Percentiles rank a stretch among this genome's conserved stretches.
phyloP scores from a whole-genome alignment of 2,329 filamentous ascomycete genomes.

The Fusarium anthophilum region DNA sequence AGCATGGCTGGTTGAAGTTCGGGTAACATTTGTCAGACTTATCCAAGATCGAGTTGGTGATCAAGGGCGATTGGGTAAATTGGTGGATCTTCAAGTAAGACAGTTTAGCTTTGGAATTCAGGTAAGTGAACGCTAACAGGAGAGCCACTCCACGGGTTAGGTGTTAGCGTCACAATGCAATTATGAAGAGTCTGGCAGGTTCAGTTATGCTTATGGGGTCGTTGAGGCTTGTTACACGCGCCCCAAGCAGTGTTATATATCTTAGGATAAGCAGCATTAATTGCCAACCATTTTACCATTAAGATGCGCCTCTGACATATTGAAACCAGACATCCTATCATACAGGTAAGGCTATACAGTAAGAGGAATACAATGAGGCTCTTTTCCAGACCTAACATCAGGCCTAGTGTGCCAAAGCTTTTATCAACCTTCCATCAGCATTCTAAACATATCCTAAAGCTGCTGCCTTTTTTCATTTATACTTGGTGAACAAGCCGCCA shows the following conservation, averaged over 20 bases:
- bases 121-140: fast-evolving
- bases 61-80: background rate
- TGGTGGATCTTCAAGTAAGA: background rate
- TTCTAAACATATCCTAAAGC: background rate
- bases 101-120: background rate
- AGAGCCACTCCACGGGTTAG: fast-evolving
- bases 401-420: background rate
- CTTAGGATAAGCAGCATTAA: background rate
- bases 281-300: background rate
- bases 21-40: background rate
- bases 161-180: background rate
- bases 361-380: background rate
- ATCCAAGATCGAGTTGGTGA: background rate
- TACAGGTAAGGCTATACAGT: background rate
- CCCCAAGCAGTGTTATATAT: background rate
- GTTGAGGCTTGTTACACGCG: no score
- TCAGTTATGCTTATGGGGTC: no score
- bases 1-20: background rate
- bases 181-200: background rate
- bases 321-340: fast-evolving
- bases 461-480: background rate
- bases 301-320: no score
- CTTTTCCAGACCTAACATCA: background rate
- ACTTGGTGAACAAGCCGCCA: background rate
- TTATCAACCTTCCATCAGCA: background rate